Evolutionary conservation across 2,329 filamentous ascomycete genomes (phyloP).

Genomic region (Alternaria novae-zelandiae): DNA sequence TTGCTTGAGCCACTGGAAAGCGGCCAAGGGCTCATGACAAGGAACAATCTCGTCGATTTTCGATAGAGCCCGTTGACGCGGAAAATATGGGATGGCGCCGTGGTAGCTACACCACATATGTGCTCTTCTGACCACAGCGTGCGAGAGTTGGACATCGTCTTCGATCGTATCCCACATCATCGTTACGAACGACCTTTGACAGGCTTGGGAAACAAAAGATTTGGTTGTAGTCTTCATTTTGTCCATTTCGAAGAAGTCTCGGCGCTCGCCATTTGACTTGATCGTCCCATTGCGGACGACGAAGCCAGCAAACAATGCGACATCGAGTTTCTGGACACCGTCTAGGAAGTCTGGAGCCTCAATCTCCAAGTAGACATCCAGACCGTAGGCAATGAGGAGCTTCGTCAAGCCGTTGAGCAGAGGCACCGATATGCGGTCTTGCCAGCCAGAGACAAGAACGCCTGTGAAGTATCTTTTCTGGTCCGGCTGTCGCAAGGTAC

Average conservation of each 20-base stretch:
- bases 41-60: constrained; percentile 31
- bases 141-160: constrained; percentile 41
- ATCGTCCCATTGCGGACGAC: constrained; percentile 47
- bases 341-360: constrained; percentile 44
- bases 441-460: constrained; percentile 44
- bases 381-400: constrained; percentile 37
- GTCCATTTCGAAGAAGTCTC: constrained; percentile 49
- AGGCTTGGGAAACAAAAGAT: constrained; percentile 47
- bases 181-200: constrained; percentile 42
- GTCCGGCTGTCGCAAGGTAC: constrained; percentile 31
- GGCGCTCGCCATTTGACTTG: constrained; percentile 40
- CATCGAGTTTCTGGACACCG: constrained; percentile 28
- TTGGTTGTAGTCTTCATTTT: constrained; percentile 49
- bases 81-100: constrained; percentile 41
- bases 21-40: constrained; percentile 43
- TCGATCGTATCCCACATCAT: constrained; percentile 51
- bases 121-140: constrained; percentile 44
- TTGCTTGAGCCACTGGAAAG: constrained; percentile 48
- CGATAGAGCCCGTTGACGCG: constrained; percentile 31
- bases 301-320: constrained; percentile 38
- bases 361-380: constrained; percentile 45
- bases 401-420: constrained; percentile 40
- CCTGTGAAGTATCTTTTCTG: constrained; percentile 41
- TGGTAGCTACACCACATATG: constrained; percentile 49
- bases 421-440: constrained; percentile 32